Base-by-base conservation (phyloP, 306 rosid species). In the Adenanthera pavonina region DNA sequence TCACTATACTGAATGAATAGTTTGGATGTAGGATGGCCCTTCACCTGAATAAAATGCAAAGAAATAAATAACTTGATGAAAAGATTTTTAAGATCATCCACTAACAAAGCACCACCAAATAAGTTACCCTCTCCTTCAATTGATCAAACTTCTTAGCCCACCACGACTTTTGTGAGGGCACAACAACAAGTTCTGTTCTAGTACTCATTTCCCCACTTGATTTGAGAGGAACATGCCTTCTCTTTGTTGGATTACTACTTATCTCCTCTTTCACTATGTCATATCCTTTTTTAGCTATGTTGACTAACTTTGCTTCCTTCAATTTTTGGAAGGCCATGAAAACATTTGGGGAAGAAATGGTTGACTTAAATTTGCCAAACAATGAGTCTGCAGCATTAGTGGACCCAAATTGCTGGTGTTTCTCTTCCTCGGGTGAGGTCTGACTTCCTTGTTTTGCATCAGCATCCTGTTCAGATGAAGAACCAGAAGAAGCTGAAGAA, bases 101-200 rank as follows among this genome's bases (percentile, higher is more conserved):
- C 46, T 20, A 30, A 80, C 12, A 76, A 34, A 48, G 14, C 41
- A 53, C 25, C 79, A 36, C 44, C 2, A 43, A 75, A 65, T 19
- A 34, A 51, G 77, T 73, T 80, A 93, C 99, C 98, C 92, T 93
- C 69, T 80, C 88, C 85, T 80, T 96, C 79, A 92, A 81, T 33
- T 89, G 88, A 81, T 91, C 97, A 94, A 95, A 88, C 85, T 88
- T 92, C 86, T 89, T 89, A 86, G 85, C 72, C 98, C 92, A 96
- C 49, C 84, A 88, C 69, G 98, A 85, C 77, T 91, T 94, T 78
- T 89, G 84, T 35, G 88, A 65, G 57, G 96, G 97, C 81, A 85
- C 66, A 67, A 91, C 75, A 83, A 88, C 88, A 76, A 96, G 82
- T 15, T 91, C 97, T 49, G 94, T 89, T 85, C 89, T 89, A 62